A percentile compares a stretch with the other conserved stretches of the same genome.
Evolutionary conservation across 495 filamentous ascomycete genomes (phyloP).

Genomic region (Hyaloscypha bicolor): DNA sequence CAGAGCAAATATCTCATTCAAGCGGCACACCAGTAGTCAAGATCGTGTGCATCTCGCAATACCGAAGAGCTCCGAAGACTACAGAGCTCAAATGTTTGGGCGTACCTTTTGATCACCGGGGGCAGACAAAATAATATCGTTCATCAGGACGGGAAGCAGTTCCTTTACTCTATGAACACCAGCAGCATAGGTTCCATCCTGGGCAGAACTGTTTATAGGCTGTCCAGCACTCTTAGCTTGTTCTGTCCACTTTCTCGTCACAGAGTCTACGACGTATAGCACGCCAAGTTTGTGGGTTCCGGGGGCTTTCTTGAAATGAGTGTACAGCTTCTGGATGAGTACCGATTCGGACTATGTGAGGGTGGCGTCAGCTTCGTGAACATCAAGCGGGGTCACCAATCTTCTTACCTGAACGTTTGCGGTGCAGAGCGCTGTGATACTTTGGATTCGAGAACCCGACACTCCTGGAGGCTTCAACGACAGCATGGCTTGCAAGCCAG

Average conservation of each 20-base stretch:
- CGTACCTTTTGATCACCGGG: slow-evolving; percentile 99
- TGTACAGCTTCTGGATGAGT: slow-evolving; percentile 93
- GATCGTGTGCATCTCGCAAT: slow-evolving; percentile 12
- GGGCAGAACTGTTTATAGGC: slow-evolving; percentile 70
- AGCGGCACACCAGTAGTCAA: slow-evolving; percentile 4
- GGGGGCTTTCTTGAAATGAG: slow-evolving; percentile 95
- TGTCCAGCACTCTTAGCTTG: slow-evolving; percentile 86
- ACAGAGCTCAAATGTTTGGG: slow-evolving; percentile 41
- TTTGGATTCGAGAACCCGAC: slow-evolving; percentile 83
- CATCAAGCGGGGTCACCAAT: background rate
- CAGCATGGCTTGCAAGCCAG: slow-evolving; percentile 87
- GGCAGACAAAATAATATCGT: slow-evolving; percentile 86
- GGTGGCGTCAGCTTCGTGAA: slow-evolving; percentile 31
- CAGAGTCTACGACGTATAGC: slow-evolving; percentile 99
- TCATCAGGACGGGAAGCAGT: slow-evolving; percentile 89
- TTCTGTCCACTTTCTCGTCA: slow-evolving; percentile 98
- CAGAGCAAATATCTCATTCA: background rate
- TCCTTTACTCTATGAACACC: slow-evolving; percentile 97
- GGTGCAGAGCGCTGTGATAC: slow-evolving; percentile 82
- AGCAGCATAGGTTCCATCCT: slow-evolving; percentile 90
- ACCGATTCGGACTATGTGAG: slow-evolving; percentile 82
- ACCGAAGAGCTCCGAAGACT: slow-evolving; percentile 10
- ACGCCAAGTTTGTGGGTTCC: slow-evolving; percentile 97
- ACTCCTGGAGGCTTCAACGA: slow-evolving; percentile 90
- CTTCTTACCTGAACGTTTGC: slow-evolving; percentile 89